Evolutionary conservation across 1,284 basidiomycete genomes (phyloP), one percentile per base, ranked within the genome.

Genomic region (Mycosarcoma mackinlayi): DNA sequence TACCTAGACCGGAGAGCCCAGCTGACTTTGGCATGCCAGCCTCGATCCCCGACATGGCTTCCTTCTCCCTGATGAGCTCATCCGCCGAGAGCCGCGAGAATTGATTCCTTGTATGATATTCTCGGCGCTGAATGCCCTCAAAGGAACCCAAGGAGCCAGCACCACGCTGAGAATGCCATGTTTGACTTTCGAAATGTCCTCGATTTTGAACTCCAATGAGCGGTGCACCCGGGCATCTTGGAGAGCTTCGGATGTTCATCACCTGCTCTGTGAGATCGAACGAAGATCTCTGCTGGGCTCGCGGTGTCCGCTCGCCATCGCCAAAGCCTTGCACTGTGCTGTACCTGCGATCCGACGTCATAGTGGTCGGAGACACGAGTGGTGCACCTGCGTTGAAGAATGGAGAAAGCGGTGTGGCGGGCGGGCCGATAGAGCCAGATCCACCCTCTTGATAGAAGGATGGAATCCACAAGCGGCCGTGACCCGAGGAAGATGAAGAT

Each of bases 191-290:
- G 23, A 69, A 64, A 24, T 69, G 60, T 0, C 52, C 60, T 3
- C 52, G 45, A n/a, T 21, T 41, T n/a, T 51, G 39, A 3, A 38
- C 38, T 7, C 60, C 66, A 16, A 69, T 64, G 33, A 63, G 24
- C 16, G 66, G 66, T n/a, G 66, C 66, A 9, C 66, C 66, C 0
- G 66, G 56, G 23, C 60, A 69, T 28, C n/a, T 30, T 3, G 60
- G 56, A 18, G 51, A 42, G 7, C 37, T 45, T 10, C 10, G 14
- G 8, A 6, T 37, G 10, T 25, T 18, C 34, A 16, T 19, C 3
- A 53, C 14, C 18, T 19, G 51, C 5, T 40, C 30, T 8, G 34
- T 11, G 6, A 50, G 54, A 34, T 59, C 52, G 33, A 60, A 69
- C 0, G 42, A 46, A 2, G 66, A 11, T 8, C 52, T 48, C 14